Evolutionary conservation across 257 asterid species (phyloP), one percentile per base, ranked within the genome.

Genomic region (Ballota nigra): DNA sequence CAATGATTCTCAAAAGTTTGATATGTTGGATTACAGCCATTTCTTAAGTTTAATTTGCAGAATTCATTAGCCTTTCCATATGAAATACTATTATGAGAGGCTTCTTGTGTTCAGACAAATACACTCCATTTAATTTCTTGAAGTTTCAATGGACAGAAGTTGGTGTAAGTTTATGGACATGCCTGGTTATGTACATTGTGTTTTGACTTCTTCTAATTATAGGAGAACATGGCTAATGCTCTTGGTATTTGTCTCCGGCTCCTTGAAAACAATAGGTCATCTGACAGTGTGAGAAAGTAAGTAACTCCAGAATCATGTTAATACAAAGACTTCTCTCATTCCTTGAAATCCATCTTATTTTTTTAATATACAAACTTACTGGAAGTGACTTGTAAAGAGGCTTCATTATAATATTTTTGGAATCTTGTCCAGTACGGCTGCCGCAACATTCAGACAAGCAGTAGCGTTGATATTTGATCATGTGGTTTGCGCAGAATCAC

Each of bases 371-470:
- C 47, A 28, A 52, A 31, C 78, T 68, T 58, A 57, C 67, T 65
- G 40, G 31, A 12, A 51, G 63, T 51, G 40, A 29, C 41, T 53
- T 28, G 29, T 59, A 34, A 51, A 53, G 38, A 73, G 43, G 23
- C 68, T 55, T 67, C 59, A 63, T 7, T 79, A 20, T 78, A 33
- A 43, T 57, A 51, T 76, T 59, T 72, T 75, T 72, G 70, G 68
- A 40, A 75, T 78, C 68, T 77, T 82, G 41, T 83, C 79, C 90
- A 94, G 99, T 79, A 94, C 99, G 83, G 99, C 99, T 53, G 99
- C 99, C 80, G 99, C 99, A 89, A 94, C 99, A 59, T 92, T 94
- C 89, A 87, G 99, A 79, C 99, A 94, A 81, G 97, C 98, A 75
- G 99, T 89, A 72, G 99, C 99, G 47, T 78, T 94, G 89, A 88